Evolutionary conservation across 2,329 filamentous ascomycete species (phyloP), one percentile per base, ranked within the genome.

Genomic region (Rutstroemia sp.): DNA sequence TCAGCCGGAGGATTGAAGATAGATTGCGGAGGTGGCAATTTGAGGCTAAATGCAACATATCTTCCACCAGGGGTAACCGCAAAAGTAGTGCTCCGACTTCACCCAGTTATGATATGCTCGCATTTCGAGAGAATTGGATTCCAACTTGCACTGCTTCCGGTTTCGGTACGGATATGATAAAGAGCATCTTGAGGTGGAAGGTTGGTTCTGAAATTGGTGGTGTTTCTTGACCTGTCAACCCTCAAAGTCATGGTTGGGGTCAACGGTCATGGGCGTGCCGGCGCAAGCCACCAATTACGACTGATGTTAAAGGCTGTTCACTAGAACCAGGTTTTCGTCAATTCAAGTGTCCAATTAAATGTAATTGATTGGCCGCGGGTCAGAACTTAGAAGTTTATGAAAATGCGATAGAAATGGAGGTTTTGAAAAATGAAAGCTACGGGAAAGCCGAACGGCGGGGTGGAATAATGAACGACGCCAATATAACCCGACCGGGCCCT

Each of bases 171-270:
- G 25, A 10, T 44, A 25, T 50, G 50, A 27, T 19, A 10, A 44
- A 27, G 19, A 50, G 36, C 5, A 21, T 14, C 17, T 44, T 12
- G 17, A 16, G 42, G 16, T 40, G 36, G 16, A 51, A 54, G 36
- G 14, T 49, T 49, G 23, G 25, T 23, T 16, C 44, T 40, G 12
- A 19, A n/a, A 19, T 44, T 17, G 17, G 27, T 50, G 38, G 9
- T n/a, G 34, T 14, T 10, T 25, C 36, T 50, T 34, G 27, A 55
- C 53, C 10, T 55, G 53, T 51, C 25, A 25, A 40, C 50, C 39
- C 25, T 40, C 30, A 51, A 36, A 21, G 23, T 27, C 9, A 34
- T 21, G 16, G 52, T 42, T 42, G 12, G 12, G 46, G 19, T 23
- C 48, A 42, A n/a, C n/a, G 16, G 38, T 14, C 27, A 12, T 17